phyloP scores from a whole-genome alignment of 139 green algal genomes.

The Chlamydomonas sp. region DNA sequence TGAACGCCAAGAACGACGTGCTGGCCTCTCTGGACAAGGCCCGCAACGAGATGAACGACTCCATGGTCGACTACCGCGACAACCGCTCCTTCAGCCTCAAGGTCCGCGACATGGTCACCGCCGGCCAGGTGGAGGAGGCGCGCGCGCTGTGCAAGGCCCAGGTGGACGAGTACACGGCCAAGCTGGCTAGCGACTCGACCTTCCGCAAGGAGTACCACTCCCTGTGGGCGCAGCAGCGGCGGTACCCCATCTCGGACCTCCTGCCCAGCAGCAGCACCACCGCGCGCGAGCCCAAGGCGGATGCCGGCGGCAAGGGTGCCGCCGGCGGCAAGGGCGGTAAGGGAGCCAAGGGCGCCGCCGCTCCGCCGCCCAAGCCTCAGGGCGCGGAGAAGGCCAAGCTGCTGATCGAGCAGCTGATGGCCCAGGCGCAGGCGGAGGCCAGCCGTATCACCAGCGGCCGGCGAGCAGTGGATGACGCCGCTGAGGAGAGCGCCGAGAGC shows the following conservation, averaged over 20 bases:
- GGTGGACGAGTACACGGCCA: conserved; percentile 44
- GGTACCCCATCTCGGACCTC: conserved; percentile 60
- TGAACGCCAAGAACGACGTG: conserved; percentile 50
- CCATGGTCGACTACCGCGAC: conserved; percentile 59
- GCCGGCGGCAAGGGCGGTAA: conserved; percentile 25
- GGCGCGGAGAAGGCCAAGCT: conserved; percentile 59
- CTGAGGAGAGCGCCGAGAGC: conserved; percentile 34
- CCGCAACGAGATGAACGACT: conserved; percentile 41
- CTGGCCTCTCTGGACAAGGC: conserved; percentile 38
- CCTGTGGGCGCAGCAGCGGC: conserved; percentile 62
- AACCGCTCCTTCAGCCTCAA: conserved; percentile 66
- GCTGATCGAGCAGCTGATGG: conserved; percentile 58
- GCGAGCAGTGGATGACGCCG: background rate
- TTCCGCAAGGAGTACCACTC: conserved; percentile 58
- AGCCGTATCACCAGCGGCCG: conserved; percentile 13
- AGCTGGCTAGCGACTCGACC: conserved; percentile 39
- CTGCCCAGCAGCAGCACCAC: conserved; percentile 44
- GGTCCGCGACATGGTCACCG: conserved; percentile 65
- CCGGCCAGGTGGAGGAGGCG: conserved; percentile 55
- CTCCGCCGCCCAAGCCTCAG: conserved; percentile 36
- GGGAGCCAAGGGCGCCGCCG: background rate
- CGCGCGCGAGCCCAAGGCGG: background rate
- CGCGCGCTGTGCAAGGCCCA: conserved; percentile 31
- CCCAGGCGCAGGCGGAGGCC: conserved; percentile 34
- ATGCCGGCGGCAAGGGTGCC: background rate